Conservation (phyloP, 2,329 filamentous ascomycete genomes). For the Fusarium concolor region DNA sequence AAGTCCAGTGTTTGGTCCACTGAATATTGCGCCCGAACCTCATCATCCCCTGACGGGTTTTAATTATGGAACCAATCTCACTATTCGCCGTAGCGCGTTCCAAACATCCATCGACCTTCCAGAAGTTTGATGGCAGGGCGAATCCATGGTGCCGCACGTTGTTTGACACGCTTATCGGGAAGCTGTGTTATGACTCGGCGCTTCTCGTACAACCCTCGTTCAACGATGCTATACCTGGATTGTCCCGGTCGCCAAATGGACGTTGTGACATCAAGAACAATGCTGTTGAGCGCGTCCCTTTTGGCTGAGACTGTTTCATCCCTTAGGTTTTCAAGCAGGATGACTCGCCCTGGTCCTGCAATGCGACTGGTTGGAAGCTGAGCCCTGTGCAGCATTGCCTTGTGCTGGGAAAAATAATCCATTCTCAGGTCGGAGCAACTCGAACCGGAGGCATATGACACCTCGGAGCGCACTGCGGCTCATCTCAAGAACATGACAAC, state of each 20-base stretch:
- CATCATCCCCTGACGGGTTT: conserved; percentile 36
- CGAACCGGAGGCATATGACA: conserved; percentile 37
- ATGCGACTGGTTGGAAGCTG: conserved; percentile 18
- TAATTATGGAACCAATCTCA: conserved; percentile 47
- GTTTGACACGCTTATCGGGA: conserved; percentile 21
- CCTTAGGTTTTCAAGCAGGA: conserved; percentile 21
- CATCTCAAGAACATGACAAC: conserved; percentile 37
- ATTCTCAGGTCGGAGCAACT: conserved; percentile 16
- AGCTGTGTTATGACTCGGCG: conserved; percentile 29
- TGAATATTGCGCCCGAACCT: conserved; percentile 44
- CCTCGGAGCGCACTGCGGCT: conserved; percentile 27
- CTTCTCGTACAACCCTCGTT: conserved; percentile 22
- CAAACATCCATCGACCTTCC: conserved; percentile 45
- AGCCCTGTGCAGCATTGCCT: conserved; percentile 21
- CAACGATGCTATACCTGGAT: conserved; percentile 30
- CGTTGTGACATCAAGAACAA: conserved; percentile 36
- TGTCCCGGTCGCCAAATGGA: conserved; percentile 28
- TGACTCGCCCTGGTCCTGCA: conserved; percentile 38
- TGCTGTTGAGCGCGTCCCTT: conserved; percentile 28
- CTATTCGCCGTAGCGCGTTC: conserved; percentile 44
- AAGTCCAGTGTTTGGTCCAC: conserved; percentile 33
- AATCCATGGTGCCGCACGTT: conserved; percentile 44
- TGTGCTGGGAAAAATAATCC: not conserved
- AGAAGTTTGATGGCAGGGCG: conserved; percentile 47
- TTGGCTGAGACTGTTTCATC: conserved; percentile 43